These are phyloP conservation scores for Neurospora sp. DNA, from an alignment of 495 filamentous ascomycete species.

Conservation along the genomic window DNA sequence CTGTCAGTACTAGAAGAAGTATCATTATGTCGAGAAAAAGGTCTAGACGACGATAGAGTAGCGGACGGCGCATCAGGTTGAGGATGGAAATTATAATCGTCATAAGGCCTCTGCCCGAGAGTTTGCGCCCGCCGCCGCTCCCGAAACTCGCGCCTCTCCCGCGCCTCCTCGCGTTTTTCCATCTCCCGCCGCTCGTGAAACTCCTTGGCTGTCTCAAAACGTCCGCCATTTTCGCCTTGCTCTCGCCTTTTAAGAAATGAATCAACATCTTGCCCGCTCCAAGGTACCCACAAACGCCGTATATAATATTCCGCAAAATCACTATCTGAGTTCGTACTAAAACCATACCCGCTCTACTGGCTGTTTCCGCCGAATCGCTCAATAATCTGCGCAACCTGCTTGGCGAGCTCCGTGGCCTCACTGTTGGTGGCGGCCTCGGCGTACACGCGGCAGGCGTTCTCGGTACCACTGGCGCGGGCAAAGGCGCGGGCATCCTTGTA, in stretches of 20 bases:
- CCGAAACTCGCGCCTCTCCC: not conserved
- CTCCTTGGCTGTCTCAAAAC: not conserved
- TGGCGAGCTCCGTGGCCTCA: constrained; percentile 78
- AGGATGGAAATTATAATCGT: not conserved
- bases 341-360: constrained; percentile 1
- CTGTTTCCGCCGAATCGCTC: constrained; percentile 20
- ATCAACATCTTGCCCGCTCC: not conserved
- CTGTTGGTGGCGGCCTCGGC: constrained; percentile 83
- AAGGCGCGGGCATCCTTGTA: constrained; percentile 86
- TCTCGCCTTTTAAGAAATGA: not conserved
- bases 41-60: not conserved
- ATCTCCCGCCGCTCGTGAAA: not conserved
- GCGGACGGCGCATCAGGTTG: not conserved
- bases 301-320: not conserved
- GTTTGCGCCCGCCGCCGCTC: not conserved
- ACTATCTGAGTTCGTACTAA: not conserved
- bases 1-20: not conserved
- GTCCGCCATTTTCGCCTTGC: not conserved
- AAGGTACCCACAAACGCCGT: not conserved
- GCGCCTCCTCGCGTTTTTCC: not conserved
- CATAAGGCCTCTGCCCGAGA: not conserved
- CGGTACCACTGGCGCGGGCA: constrained; percentile 85
- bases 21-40: not conserved
- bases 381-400: constrained; percentile 68
- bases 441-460: constrained; percentile 93